Conservation (phyloP, 129 eudicot species). For the carrot (Daucus carota) region DNA sequence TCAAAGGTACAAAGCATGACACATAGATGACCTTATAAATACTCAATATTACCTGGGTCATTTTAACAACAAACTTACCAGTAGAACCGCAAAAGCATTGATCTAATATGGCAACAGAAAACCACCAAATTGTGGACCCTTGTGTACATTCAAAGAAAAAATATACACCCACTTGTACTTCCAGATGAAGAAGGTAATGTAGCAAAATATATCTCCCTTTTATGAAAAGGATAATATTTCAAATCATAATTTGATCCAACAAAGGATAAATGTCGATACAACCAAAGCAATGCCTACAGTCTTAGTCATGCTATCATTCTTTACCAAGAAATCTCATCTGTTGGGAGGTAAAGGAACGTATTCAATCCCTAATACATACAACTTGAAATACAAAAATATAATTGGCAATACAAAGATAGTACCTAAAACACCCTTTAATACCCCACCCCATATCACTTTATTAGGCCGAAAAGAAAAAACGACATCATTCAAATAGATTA, state of each 20-base stretch:
- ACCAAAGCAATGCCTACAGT: neutral
- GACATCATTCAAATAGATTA: neutral
- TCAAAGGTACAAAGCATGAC: neutral
- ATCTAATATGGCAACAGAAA: neutral
- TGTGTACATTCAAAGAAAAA: neutral
- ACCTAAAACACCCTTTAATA: neutral
- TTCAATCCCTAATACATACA: neutral
- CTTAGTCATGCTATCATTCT: neutral
- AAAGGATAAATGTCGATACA: neutral
- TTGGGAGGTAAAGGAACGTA: neutral
- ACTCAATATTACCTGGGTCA: neutral
- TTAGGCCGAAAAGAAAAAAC: neutral
- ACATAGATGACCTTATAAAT: neutral
- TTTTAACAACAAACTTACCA: neutral
- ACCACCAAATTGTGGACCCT: conserved; percentile 9
- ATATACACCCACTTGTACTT: neutral
- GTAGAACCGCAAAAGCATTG: neutral
- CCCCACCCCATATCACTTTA: neutral
- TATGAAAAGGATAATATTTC: neutral
- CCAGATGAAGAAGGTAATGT: neutral
- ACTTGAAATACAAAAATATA: neutral
- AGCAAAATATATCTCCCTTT: neutral
- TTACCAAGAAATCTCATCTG: neutral
- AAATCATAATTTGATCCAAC: neutral
- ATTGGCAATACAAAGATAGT: neutral